Evolutionary conservation across 352 stramenopile species (phyloP).

Genomic region (Phytophthora macrochlamydospora): DNA sequence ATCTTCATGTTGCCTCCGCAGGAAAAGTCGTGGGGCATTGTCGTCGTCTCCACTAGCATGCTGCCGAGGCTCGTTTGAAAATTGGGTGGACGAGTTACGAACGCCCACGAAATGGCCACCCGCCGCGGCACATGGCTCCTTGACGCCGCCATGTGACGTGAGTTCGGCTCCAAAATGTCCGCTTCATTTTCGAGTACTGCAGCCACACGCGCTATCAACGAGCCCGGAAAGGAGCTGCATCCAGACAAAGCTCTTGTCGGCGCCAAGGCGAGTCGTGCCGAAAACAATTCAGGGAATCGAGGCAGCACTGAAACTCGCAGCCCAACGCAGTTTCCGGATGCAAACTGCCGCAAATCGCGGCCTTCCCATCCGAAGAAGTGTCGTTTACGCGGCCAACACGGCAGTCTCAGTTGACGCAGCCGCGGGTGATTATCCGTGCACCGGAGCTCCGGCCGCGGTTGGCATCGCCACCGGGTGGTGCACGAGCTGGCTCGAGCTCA

Average conservation of each 20-base stretch:
- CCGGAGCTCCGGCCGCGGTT: neutral
- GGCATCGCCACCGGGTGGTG: neutral
- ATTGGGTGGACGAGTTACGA: neutral
- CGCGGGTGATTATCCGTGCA: neutral
- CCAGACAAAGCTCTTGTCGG: neutral
- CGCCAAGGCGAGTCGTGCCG: neutral
- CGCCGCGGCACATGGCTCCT: neutral
- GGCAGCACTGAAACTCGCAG: neutral
- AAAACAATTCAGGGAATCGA: neutral
- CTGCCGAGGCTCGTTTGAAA: neutral
- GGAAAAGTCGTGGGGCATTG: too few relatives aligned
- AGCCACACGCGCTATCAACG: too few relatives aligned
- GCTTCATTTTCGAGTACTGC: too few relatives aligned
- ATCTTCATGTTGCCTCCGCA: too few relatives aligned
- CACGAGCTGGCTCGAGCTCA: slow-evolving; percentile 1
- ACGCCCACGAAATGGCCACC: neutral
- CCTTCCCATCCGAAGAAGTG: neutral
- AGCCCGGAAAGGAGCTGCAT: neutral
- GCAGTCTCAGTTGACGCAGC: neutral
- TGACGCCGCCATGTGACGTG: neutral
- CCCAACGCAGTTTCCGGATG: neutral
- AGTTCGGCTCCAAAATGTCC: neutral
- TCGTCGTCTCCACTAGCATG: too few relatives aligned
- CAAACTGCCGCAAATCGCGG: neutral
- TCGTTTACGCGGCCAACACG: neutral